Base-by-base conservation (phyloP, 306 rosid genomes). In the Castanea sativa region DNA sequence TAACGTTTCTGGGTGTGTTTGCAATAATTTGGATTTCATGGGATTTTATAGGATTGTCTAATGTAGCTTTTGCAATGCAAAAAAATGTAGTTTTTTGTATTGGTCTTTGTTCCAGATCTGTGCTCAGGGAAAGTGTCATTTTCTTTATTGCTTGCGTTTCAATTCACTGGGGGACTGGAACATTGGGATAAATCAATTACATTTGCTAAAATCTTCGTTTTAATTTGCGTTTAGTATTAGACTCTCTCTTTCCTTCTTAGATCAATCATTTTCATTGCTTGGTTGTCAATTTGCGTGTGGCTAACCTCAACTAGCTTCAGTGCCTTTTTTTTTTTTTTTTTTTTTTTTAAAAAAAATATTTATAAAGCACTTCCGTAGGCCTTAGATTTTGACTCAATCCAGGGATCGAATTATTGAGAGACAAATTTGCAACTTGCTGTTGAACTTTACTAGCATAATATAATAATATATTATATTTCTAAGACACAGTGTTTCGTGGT, bases 201-300 rank as follows among this genome's bases (percentile, higher is more conserved):
- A 21, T 71, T 51, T 25, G 57, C 23, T 71, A 21, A 21, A 71
- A 57, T 55, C 25, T 43, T 18, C 55, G 56, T 16, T 35, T 45
- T 10, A 3, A 29, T 30, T 15, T 63, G 59, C 21, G 11, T 65
- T 67, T 23, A 30, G 21, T 45, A 71, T 41, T 10, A 13, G 32
- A 14, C 74, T 23, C 9, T 60, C 13, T 74, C 63, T 60, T 55
- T 15, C 33, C 55, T 32, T n/a, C 55, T 78, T 69, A 74, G 81
- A 84, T 84, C 83, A 78, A 72, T 84, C 78, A 14, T 73, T 83
- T 90, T 74, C 84, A 74, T 84, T 76, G 73, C 60, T 77, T 71
- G 75, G 78, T 67, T 83, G 78, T 67, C 76, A 72, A 79, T 75
- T 52, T 59, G 79, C 69, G 56, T 25, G 59, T 81, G 33, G 43